phyloP scores from a whole-genome alignment of 2,329 filamentous ascomycete genomes.

The Dryadomyces sulphureus region DNA sequence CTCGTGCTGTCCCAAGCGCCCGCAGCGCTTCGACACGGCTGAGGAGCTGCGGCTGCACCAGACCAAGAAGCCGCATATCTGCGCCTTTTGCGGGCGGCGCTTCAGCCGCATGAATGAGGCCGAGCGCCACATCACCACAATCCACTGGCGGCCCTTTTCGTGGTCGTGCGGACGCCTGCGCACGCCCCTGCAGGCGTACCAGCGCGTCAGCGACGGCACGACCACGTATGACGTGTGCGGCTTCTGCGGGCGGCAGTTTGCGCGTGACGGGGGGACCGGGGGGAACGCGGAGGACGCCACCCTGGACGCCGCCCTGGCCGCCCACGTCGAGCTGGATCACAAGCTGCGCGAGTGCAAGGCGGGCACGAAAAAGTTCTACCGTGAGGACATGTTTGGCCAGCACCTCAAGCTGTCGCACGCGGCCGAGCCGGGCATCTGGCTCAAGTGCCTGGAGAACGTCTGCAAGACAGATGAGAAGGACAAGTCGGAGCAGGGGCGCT shows the following conservation, averaged over 20 bases:
- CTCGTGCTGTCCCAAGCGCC: constrained; percentile 11
- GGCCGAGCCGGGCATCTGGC: constrained; percentile 11
- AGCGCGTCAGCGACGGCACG: constrained; percentile 7
- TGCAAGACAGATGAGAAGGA: constrained; percentile 10
- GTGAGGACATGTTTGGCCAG: constrained; percentile 13
- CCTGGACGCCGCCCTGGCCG: neutral
- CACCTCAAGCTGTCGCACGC: constrained; percentile 12
- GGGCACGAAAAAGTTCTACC: constrained; percentile 10
- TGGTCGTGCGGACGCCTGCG: constrained; percentile 11
- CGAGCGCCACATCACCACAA: constrained; percentile 12
- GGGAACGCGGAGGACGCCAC: neutral
- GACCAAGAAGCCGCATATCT: constrained; percentile 12
- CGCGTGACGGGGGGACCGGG: neutral
- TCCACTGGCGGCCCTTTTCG: constrained; percentile 10
- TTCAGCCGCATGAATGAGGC: constrained; percentile 13
- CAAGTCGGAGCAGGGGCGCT: neutral
- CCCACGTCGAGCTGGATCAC: constrained; percentile 9
- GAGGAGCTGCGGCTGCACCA: constrained; percentile 10
- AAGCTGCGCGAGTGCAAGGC: constrained; percentile 11
- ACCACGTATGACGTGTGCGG: constrained; percentile 8
- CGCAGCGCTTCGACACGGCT: constrained; percentile 8
- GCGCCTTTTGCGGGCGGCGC: constrained; percentile 10
- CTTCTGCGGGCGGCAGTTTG: constrained; percentile 10
- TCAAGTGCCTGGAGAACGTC: constrained; percentile 11
- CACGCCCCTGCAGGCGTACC: constrained; percentile 7